Base-by-base conservation (phyloP, 768 basidiomycete genomes). In the Boletus edulis region DNA sequence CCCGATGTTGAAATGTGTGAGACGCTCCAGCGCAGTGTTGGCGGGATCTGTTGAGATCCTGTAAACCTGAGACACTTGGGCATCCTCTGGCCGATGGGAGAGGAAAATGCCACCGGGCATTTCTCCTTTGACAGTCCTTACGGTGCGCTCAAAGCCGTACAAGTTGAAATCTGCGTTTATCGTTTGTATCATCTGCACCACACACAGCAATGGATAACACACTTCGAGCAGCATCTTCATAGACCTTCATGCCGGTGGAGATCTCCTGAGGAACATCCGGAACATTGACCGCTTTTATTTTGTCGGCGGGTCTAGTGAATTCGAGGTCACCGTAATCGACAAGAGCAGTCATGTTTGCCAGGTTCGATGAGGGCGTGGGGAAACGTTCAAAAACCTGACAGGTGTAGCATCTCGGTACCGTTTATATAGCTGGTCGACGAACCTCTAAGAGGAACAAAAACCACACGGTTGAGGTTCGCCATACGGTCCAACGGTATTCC, bases 1-100 rank as follows among this genome's bases (percentile, higher is more conserved):
- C 32, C 68, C 71, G n/a, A 75, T 56, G 49, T 77, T 65, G 52
- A 77, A 77, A 62, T 75, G 56, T 3, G 75, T 75, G 62, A 77
- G 59, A 40, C 76, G 67, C 24, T 72, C 65, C 15, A 73, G 53
- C n/a, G 63, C 62, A 14, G 57, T 57, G 27, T 58, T 56, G 24
- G 53, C 35, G 1, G 73, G 57, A 34, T 72, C 63, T 7, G 63
- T 51, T 2, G 72, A 62, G 27, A 77, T 68, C 41, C 70, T 67
- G 51, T 69, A 77, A 34, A 73, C 55, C 49, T 77, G 74, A 5
- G 63, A 52, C 44, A 77, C 72, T 34, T 75, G 76, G 9, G 72
- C 70, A 55, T 73, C 67, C 35, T 64, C 65, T n/a, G 76, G 76
- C 18, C 76, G 68, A 59, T 78, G 76, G 20, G 64, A 57, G 35